Evolutionary conservation across 1,139 yeast genomes (phyloP), one percentile per base, ranked within the genome.

Genomic region (Barnettozyma hawaiiensis): DNA sequence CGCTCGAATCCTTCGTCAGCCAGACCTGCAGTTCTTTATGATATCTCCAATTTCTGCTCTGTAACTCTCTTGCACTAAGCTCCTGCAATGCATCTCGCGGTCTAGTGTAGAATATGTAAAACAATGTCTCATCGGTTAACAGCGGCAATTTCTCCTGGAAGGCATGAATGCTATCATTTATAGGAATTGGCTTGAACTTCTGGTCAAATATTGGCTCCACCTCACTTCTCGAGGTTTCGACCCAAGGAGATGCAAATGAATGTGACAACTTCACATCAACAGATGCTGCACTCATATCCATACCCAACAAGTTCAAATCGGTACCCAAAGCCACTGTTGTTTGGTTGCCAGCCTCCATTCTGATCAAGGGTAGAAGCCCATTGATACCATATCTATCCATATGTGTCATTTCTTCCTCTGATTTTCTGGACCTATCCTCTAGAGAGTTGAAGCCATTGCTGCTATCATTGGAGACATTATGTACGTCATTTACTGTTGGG

Each of bases 1-100:
- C 81, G 55, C 80, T 77, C 32, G 96, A 86, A 58, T 90, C 97
- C 64, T 92, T 94, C 14, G 98, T 92, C 47, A 94, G 69, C 98
- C 98, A 94, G 39, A 94, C 89, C 65, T 90, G 95, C 46, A 92
- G 75, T 49, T 87, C 96, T 65, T 90, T 92, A 65, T 94, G 98
- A 59, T 86, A 94, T 52, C 98, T 76, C 99, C 99, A 94, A 64
- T 90, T 92, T 54, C 98, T 75, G 47, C 81, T 81, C 57, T 79
- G 81, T 55, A 94, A 74, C 62, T 92, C 98, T 46, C 92, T 73
- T 1, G 97, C 95, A 4, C 96, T 95, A 46, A 87, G 75, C 62
- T 94, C 98, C 63, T 94, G 99, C 63, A 92, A 70, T 5, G 89
- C 81, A 59, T 94, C 97, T 47, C 92, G 78, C 7, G 98, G 96